Evolutionary conservation across 345 rosid species (phyloP), one percentile per base, ranked within the genome.

Genomic region (Camelina hispida): DNA sequence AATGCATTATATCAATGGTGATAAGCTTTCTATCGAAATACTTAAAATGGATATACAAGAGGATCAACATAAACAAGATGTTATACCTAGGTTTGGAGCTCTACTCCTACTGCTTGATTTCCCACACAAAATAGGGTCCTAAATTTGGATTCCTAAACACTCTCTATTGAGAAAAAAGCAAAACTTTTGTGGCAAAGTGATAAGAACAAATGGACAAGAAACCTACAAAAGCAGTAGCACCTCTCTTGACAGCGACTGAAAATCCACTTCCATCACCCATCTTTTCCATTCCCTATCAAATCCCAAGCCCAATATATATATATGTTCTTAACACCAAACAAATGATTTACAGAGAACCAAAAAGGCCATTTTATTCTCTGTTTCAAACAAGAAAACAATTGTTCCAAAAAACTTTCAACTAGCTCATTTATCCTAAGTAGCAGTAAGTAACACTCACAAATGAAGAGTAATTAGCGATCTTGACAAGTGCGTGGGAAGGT

Each of bases 401-500:
- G 64, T 61, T 50, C 46, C 42, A 53, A 23, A 40, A 48, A 43
- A 48, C 7, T 66, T 11, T 69, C 20, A 38, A 50, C 10, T 63
- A 66, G 51, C 58, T 78, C 43, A 63, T 76, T 28, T 70, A 52
- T 82, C 92, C 85, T 82, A 86, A 77, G 82, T 34, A 81, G 82
- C 76, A 69, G 84, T 80, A 69, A 69, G 84, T 80, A 85, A 86
- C 83, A 91, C 90, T 90, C 97, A 92, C 99, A 87, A 90, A 90
- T 16, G 61, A 84, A 80, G 78, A 89, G 74, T 62, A 92, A 71
- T 71, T 95, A 95, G 96, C 99, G 96, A 90, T 92, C 99, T 84
- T 79, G 97, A 95, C 97, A 90, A 90, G 97, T 79, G 72, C 93
- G 87, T 80, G 80, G 51, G 90, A 90, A 89, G 96, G 91, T 95